A percentile compares a stretch with the other conserved stretches of the same genome.
phyloP scores from a whole-genome alignment of 306 rosid species.

The Myrica gale region DNA sequence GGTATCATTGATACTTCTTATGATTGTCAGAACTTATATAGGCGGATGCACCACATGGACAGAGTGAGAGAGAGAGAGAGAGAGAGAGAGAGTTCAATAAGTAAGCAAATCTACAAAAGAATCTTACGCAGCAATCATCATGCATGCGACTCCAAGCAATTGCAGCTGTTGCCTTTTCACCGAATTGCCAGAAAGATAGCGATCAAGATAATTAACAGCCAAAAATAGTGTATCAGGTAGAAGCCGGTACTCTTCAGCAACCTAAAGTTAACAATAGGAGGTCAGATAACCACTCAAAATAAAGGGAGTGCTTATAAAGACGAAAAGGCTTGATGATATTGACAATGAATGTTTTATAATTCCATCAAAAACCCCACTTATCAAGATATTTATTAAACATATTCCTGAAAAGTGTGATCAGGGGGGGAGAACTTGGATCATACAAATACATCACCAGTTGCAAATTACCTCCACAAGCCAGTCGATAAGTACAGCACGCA shows the following conservation, averaged over 20 bases:
- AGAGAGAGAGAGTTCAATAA: not conserved
- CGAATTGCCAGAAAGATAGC: slow-evolving; percentile 86
- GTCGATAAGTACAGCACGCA: slow-evolving; percentile 83
- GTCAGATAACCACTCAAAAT: slow-evolving; percentile 7
- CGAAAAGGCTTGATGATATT: slow-evolving; percentile 2
- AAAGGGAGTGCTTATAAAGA: not conserved
- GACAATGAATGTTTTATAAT: not conserved
- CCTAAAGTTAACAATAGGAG: slow-evolving; percentile 45
- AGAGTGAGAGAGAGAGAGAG: not conserved
- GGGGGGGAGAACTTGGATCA: slow-evolving; percentile 5
- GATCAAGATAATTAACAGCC: slow-evolving; percentile 85
- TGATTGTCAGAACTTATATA: not conserved
- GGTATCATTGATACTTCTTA: not conserved
- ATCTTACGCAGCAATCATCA: slow-evolving; percentile 99
- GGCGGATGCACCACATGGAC: not conserved
- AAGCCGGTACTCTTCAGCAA: slow-evolving; percentile 93
- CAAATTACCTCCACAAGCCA: slow-evolving; percentile 87
- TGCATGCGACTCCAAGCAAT: slow-evolving; percentile 92
- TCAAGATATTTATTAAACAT: not conserved
- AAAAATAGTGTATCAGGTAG: slow-evolving; percentile 91
- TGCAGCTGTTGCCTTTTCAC: slow-evolving; percentile 83
- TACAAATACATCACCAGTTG: slow-evolving; percentile 4
- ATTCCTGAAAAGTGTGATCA: not conserved
- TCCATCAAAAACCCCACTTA: slow-evolving; percentile 6
- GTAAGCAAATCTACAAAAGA: not conserved